Evolutionary conservation across 345 rosid species (phyloP), one percentile per base, ranked within the genome.

Genomic region (Sonneratia alba): DNA sequence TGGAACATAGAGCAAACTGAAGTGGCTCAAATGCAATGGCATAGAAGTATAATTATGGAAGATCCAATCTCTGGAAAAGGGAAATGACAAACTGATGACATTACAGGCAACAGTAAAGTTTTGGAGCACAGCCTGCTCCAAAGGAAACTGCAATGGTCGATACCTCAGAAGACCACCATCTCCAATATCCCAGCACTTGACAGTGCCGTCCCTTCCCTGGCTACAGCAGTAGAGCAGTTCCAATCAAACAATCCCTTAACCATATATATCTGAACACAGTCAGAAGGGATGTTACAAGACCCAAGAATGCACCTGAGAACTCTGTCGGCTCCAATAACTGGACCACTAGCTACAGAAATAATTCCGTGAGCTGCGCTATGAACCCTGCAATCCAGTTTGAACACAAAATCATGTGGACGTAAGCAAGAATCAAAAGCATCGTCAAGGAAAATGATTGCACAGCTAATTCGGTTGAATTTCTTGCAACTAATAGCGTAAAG

Each of bases 161-260:
- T 76, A 91, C 98, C 97, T 88, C 56, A 96, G 86, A 12, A 94
- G 77, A 78, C 89, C 97, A 72, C 97, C 96, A 76, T 89, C 87
- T 75, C 76, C 88, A 59, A 95, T 75, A 79, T 86, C 96, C 99
- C 97, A 95, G 74, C 85, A 84, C 84, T 95, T 92, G 1, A 92
- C 91, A 79, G 93, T 90, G 79, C 97, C 97, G 84, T 95, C 97
- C 82, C 90, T 87, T 19, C 97, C 99, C 81, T 94, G 99, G 78
- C 97, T 91, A 83, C 71, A n/a, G 24, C 22, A 47, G 38, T 61
- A 74, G 7, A 66, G 7, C 11, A 55, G 42, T 34, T 8, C 14
- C 18, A 70, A 45, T 56, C 40, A 40, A 66, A 51, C 61, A 32
- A 8, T 68, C 67, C 40, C 71, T 18, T 37, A 16, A 64, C 63